These are phyloP conservation scores for Halteria grandinella DNA, from an alignment of 73 alveolate genomes.

Conservation along the genomic window DNA sequence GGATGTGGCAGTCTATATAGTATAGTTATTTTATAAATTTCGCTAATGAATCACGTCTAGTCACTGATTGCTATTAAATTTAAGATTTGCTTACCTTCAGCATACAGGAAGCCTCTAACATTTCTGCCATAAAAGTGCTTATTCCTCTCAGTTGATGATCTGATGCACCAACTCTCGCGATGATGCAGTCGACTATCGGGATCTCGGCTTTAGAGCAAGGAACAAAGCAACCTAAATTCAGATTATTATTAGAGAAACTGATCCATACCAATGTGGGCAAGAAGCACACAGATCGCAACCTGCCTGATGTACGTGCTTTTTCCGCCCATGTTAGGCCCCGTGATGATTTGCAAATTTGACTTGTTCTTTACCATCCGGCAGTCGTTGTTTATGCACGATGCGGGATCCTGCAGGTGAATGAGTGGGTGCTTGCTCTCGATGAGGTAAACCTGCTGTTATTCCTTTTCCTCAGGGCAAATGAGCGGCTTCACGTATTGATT, in stretches of 20 bases:
- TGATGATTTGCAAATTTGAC: conserved; percentile 92
- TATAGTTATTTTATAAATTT: conserved; percentile 51
- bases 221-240: conserved; percentile 95
- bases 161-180: conserved; percentile 99
- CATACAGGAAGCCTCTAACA: conserved; percentile 92
- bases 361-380: conserved; percentile 66
- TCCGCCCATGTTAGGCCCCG: conserved; percentile 99
- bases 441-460: conserved; percentile 15
- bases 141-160: conserved; percentile 97
- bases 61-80: no score
- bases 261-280: conserved; percentile 98
- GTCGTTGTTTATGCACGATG: conserved; percentile 78
- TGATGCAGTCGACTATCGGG: conserved; percentile 95
- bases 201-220: conserved; percentile 93
- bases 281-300: conserved; percentile 93
- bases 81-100: conserved; percentile 58
- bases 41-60: neutral
- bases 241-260: no score
- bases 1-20: conserved; percentile 91
- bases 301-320: conserved; percentile 96
- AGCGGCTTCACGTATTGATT: conserved; percentile 37
- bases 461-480: conserved; percentile 36
- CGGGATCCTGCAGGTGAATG: conserved; percentile 75
- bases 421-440: conserved; percentile 86
- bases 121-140: conserved; percentile 98